phyloP scores from a whole-genome alignment of 2,329 filamentous ascomycete genomes.

The Fusarium cicatricum region DNA sequence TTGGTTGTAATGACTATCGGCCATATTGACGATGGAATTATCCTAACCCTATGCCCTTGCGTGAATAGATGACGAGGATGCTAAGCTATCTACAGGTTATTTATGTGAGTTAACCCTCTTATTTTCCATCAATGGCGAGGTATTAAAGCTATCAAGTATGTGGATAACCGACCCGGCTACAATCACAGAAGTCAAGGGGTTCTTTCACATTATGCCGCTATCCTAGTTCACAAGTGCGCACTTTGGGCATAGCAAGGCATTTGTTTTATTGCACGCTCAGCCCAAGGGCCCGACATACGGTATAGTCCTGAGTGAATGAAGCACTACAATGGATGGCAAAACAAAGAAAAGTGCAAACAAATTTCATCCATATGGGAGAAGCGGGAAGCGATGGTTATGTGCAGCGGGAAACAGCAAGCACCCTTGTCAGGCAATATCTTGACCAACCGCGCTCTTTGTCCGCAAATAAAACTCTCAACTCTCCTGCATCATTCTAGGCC shows the following conservation, averaged over 20 bases:
- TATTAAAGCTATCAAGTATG: neutral
- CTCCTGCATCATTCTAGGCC: neutral
- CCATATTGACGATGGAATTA: constrained; percentile 12
- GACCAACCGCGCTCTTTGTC: constrained; percentile 10
- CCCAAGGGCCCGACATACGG: no score
- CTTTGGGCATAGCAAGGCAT: neutral
- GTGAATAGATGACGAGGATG: constrained; percentile 4
- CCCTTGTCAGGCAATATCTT: constrained; percentile 18
- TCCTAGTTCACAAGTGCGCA: neutral
- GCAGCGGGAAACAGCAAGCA: constrained; percentile 34
- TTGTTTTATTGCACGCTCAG: no score
- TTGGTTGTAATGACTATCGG: neutral
- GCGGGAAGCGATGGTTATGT: constrained; percentile 21
- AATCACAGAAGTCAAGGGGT: neutral
- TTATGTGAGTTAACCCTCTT: neutral
- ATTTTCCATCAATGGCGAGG: neutral
- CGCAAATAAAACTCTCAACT: neutral
- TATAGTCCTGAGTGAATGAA: neutral
- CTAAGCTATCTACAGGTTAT: neutral
- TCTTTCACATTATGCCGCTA: neutral
- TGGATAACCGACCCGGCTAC: neutral
- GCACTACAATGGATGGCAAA: neutral
- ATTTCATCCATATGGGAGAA: constrained; percentile 3
- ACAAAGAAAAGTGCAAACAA: constrained; percentile 5
- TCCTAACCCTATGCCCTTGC: neutral